Evolutionary conservation across 163 green algal species (phyloP).

Genomic region (Chlorella variabilis): DNA sequence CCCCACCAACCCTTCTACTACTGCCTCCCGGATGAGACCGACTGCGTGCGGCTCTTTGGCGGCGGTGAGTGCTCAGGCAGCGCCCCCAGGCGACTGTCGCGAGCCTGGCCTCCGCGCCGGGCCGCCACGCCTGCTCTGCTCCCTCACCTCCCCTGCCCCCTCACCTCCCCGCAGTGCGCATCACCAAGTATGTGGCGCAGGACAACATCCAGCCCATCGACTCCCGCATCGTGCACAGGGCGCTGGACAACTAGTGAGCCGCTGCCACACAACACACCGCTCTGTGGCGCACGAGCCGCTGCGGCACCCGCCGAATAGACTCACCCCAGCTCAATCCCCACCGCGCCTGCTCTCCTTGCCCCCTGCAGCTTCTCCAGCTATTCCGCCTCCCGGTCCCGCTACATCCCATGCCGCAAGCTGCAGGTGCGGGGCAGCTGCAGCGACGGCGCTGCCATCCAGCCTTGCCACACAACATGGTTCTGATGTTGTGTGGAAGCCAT

Average conservation of each 20-base stretch:
- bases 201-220: constrained; percentile 44
- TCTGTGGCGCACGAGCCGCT: no score
- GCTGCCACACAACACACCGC: no score
- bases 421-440: background rate
- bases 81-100: no score
- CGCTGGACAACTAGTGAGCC: constrained; percentile 37
- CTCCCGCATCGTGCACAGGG: constrained; percentile 38
- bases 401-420: constrained; percentile 33
- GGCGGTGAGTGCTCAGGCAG: constrained; percentile 12
- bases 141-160: background rate
- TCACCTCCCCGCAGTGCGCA: constrained; percentile 8
- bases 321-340: no score
- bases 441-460: background rate
- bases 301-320: no score
- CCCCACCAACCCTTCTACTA: constrained; percentile 46
- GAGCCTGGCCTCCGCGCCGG: background rate
- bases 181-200: constrained; percentile 48
- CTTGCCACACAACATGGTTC: no score
- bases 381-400: constrained; percentile 9
- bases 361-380: constrained; percentile 45
- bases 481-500: no score
- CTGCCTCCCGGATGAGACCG: constrained; percentile 47
- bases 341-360: no score
- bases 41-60: constrained; percentile 44
- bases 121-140: background rate